Percentiles rank a stretch among this genome's conserved stretches.
Conservation (phyloP, 768 basidiomycete genomes). For the Russula sp. region DNA sequence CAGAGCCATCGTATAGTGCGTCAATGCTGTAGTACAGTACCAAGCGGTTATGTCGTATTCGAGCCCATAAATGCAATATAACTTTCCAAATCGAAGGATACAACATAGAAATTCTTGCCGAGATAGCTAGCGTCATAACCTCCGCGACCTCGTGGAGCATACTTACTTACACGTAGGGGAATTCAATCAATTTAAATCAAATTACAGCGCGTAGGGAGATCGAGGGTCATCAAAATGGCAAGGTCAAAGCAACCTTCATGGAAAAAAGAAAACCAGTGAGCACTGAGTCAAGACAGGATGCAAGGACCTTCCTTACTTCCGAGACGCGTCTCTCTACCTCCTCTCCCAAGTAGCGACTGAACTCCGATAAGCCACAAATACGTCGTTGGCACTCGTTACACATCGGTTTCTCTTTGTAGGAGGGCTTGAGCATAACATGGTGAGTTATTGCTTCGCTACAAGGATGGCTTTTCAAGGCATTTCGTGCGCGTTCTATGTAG, state of each 20-base stretch:
- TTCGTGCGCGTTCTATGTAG: not conserved
- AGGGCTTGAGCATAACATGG: not conserved
- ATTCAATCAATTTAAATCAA: too few species aligned
- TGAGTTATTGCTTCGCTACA: not conserved
- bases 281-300: not conserved
- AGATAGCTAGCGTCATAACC: too few species aligned
- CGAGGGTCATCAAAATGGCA: not conserved
- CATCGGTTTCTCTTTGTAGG: not conserved
- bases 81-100: too few species aligned
- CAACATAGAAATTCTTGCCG: too few species aligned
- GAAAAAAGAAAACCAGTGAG: not conserved
- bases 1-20: too few species aligned
- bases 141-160: too few species aligned
- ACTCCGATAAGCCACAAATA: not conserved
- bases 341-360: not conserved
- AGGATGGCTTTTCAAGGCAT: not conserved
- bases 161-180: not conserved
- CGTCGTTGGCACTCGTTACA: not conserved
- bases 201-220: too few species aligned
- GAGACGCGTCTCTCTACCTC: conserved; percentile 2
- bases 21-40: too few species aligned
- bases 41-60: too few species aligned
- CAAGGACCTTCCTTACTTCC: not conserved
- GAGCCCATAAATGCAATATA: too few species aligned
- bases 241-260: not conserved